Base-by-base conservation (phyloP, 2,329 filamentous ascomycete species). In the Macrophomina phaseolina region DNA sequence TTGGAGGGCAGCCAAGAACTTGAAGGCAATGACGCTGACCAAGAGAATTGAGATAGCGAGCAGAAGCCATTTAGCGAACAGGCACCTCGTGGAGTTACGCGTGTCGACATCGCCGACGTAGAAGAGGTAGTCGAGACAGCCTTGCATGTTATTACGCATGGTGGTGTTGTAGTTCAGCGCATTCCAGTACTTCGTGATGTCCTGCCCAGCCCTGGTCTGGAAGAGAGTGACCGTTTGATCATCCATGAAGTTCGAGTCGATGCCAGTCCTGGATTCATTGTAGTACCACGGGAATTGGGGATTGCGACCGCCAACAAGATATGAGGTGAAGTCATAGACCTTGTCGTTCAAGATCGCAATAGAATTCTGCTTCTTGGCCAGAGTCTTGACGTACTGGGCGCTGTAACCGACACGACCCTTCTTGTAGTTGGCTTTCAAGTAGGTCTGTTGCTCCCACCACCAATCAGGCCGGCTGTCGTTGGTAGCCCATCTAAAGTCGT, bases 1-100 rank as follows among this genome's bases (percentile, higher is more conserved):
- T 75, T 99, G 95, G 67, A 99, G 85, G 7, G 95, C 95, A 38
- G 96, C 96, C 71, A 98, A 86, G 83, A 99, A 99, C 79, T 99
- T 99, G 88, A 98, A 96, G 18, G 86, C 88, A 72, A 99, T 94
- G 69, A 99, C 90, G 53, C 86, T 85, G 72, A 90, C 91, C 52
- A 99, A 84, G 67, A 97, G 72, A 70, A 93, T 85, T 0, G 94
- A 94, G 63, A 99, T 89, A 3, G 91, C 91, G 42, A 99, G 85
- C 23, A 98, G 85, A 70, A 99, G 88, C 79, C 98, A 99, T 68
- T 90, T 90, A 32, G 95, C 89, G 75, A 99, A 98, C 70, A 91
- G 84, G 82, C 95, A 99, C 68, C 88, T 88, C 0, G 88, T 80
- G 1, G 94, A 97, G 80, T 91, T 93, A 83, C 95, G 87, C 1